Base-by-base conservation (phyloP, 805 yeast species). In the Sungouiozyma ichnusensis region DNA sequence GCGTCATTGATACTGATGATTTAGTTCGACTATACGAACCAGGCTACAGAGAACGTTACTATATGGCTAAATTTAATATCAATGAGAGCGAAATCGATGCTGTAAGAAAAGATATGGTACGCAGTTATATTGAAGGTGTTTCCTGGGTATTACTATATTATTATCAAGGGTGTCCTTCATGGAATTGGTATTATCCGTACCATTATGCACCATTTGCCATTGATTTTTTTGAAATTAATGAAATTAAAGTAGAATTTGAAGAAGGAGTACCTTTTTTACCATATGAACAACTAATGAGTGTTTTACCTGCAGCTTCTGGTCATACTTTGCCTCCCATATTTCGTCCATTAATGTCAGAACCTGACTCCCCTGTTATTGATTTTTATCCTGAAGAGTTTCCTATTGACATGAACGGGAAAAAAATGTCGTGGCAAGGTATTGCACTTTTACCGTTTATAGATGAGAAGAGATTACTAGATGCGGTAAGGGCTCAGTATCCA, bases 121-220 rank as follows among this genome's bases (percentile, higher is more conserved):
- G 68, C 42, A 73, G 78, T 38, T 92, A 92, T 56, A 73, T 92
- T 42, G 96, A 90, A 62, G 99, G 99, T 47, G 83, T 92, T 3
- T 78, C 95, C n/a, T 92, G 99, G 99, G 95, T 81, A 1, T 68
- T 92, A 48, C 64, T 85, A 41, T 92, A 92, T 61, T 92, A 92
- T 64, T 90, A 85, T 62, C 97, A 92, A 63, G 97, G 97, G 2
- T 90, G 97, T 65, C 95, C 95, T 0, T 90, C 97, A 0, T 92
- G 99, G 99, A 80, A 80, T 42, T 92, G 98, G 98, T 92, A 77
- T 62, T 92, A 81, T 54, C 98, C 97, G 0, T 90, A 81, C 59
- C 97, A 92, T 58, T 94, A 92, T 65, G 97, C 98, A 0, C 99
- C 99, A 17, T 88, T 92, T 70, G 97, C 97, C 0, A 73, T 81